A percentile compares a stretch with the other conserved stretches of the same genome.
Conservation (phyloP, 805 yeast species). For the Lachancea cidri region DNA sequence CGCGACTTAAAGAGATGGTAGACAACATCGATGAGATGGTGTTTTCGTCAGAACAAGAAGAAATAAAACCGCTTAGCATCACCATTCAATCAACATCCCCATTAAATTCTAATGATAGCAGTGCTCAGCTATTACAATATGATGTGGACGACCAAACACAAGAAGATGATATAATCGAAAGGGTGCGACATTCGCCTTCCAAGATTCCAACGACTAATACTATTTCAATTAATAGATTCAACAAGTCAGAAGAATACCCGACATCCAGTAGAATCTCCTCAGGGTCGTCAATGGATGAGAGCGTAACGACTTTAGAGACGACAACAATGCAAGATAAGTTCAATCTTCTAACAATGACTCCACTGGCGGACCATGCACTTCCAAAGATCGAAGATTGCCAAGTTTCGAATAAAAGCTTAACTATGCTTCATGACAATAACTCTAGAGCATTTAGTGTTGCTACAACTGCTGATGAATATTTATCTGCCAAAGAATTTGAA, state of each 20-base stretch:
- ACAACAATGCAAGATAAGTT: slow-evolving; percentile 15
- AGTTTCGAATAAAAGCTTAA: slow-evolving; percentile 5
- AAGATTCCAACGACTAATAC: slow-evolving; percentile 26
- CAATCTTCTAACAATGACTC: slow-evolving; percentile 10
- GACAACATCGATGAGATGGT: slow-evolving; percentile 5
- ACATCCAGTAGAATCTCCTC: slow-evolving; percentile 22
- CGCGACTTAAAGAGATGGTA: slow-evolving; percentile 19
- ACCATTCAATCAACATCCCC: slow-evolving; percentile 25
- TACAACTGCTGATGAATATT: slow-evolving; percentile 23
- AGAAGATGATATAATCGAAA: slow-evolving; percentile 7
- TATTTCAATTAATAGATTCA: slow-evolving; percentile 22
- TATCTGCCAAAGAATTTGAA: slow-evolving; percentile 19
- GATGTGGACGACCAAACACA: slow-evolving; percentile 8
- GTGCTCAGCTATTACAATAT: slow-evolving; percentile 9
- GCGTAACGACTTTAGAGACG: slow-evolving; percentile 18
- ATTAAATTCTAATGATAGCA: slow-evolving; percentile 6
- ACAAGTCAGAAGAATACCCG: slow-evolving; percentile 1
- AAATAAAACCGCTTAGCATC: slow-evolving; percentile 9
- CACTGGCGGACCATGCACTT: slow-evolving; percentile 3
- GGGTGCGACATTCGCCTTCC: slow-evolving; percentile 18
- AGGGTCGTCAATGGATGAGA: slow-evolving; percentile 23
- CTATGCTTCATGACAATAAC: slow-evolving; percentile 10
- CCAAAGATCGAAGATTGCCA: slow-evolving; percentile 5
- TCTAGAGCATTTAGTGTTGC: slow-evolving; percentile 24
- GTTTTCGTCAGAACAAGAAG: neutral